phyloP scores from a whole-genome alignment of 1,284 basidiomycete genomes.

The Apiotrichum domesticum region DNA sequence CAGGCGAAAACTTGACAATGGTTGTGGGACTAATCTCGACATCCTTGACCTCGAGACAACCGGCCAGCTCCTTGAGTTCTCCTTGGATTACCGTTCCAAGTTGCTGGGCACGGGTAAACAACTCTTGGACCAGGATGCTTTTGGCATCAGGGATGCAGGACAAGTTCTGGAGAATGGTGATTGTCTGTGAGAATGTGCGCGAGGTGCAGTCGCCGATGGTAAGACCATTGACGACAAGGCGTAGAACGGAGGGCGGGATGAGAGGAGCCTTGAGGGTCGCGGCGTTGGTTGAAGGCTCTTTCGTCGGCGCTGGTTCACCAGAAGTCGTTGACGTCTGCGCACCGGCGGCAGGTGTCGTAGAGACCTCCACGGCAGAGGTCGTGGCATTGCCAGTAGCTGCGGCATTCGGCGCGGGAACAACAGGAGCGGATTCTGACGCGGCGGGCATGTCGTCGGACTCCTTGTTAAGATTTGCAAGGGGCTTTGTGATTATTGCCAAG shows the following conservation, averaged over 20 bases:
- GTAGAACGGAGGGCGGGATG: constrained; percentile 71
- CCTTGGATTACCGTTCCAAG: constrained; percentile 66
- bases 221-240: constrained; percentile 86
- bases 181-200: constrained; percentile 82
- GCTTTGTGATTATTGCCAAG: constrained; percentile 77
- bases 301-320: background rate
- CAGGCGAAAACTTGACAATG: constrained; percentile 80
- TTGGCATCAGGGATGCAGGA: constrained; percentile 79
- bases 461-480: constrained; percentile 51
- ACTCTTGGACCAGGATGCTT: constrained; percentile 77
- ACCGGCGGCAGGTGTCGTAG: constrained; percentile 1
- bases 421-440: background rate
- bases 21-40: constrained; percentile 55
- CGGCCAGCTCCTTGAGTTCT: constrained; percentile 70
- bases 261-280: constrained; percentile 55
- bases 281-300: background rate
- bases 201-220: constrained; percentile 93
- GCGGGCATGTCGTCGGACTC: constrained; percentile 4
- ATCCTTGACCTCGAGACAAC: constrained; percentile 55
- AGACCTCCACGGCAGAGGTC: background rate
- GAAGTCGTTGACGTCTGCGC: background rate
- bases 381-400: constrained; percentile 1
- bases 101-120: constrained; percentile 74
- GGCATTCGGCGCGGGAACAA: background rate
- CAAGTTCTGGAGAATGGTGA: constrained; percentile 81